A percentile compares a stretch with the other conserved stretches of the same genome.
Conservation (phyloP, 2,329 filamentous ascomycete genomes). For the Zasmidium angulare region DNA sequence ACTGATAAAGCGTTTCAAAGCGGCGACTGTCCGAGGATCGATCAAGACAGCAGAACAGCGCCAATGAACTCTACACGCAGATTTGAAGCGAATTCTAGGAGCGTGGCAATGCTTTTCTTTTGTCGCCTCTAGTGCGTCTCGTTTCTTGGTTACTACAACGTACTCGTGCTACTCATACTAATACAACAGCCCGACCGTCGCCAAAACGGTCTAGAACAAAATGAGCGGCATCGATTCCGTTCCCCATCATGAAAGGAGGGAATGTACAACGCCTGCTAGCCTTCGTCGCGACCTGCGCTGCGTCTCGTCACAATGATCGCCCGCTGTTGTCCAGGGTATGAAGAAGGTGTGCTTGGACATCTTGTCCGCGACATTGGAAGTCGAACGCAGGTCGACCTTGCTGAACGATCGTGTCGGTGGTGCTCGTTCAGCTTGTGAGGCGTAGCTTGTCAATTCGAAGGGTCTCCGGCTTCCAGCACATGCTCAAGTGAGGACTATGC, state of each 20-base stretch:
- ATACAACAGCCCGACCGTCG: neutral
- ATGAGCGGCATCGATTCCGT: neutral
- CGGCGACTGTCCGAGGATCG: no score
- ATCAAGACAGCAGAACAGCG: no score
- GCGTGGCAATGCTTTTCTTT: neutral
- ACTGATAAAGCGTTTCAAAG: no score
- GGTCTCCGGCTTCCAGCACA: neutral
- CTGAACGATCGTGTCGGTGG: neutral
- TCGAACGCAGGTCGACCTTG: neutral
- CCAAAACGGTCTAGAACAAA: neutral
- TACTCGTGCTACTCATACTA: neutral
- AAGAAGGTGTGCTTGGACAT: neutral
- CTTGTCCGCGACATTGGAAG: no score
- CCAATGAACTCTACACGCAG: no score
- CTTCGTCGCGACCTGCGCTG: neutral
- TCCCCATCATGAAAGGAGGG: neutral
- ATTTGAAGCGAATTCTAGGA: neutral
- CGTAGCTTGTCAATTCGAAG: neutral
- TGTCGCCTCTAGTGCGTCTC: neutral
- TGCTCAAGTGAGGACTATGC: slow-evolving; percentile 37
- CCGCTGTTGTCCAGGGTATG: neutral
- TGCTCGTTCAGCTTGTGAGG: neutral
- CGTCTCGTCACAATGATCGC: neutral
- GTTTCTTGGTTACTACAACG: neutral
- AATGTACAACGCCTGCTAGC: neutral